phyloP scores from a whole-genome alignment of 2,329 filamentous ascomycete genomes.

The Diaporthe eres region DNA sequence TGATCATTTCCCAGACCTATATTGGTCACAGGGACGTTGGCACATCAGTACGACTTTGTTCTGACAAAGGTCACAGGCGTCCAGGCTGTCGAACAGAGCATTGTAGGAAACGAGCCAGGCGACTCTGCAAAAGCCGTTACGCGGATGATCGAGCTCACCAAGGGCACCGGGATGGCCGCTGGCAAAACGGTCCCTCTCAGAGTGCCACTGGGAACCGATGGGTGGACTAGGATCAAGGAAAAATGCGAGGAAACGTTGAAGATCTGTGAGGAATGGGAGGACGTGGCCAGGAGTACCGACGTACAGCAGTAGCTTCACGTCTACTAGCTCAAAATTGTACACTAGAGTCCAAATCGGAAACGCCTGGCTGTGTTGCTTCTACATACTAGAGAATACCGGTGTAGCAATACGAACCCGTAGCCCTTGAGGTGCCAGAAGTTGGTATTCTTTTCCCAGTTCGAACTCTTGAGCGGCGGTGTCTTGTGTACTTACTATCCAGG shows the following conservation, averaged over 20 bases:
- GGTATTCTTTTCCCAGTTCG: not conserved
- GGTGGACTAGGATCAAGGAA: conserved; percentile 60
- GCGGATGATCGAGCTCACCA: conserved; percentile 68
- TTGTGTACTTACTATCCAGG: not conserved
- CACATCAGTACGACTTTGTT: not conserved
- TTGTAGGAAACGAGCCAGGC: conserved; percentile 57
- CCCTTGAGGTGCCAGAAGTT: not conserved
- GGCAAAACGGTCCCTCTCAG: conserved; percentile 58
- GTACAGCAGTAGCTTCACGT: conserved; percentile 42
- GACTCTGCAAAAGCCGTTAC: conserved; percentile 64
- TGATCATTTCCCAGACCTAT: not conserved
- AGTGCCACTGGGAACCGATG: conserved; percentile 67
- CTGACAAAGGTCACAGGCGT: not conserved
- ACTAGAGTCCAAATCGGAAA: not conserved
- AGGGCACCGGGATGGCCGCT: conserved; percentile 57
- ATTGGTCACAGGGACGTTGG: not conserved
- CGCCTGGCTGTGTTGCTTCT: not conserved
- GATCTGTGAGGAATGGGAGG: conserved; percentile 64
- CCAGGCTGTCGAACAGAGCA: conserved; percentile 42
- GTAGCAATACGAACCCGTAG: not conserved
- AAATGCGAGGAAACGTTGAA: conserved; percentile 65
- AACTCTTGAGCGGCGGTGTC: not conserved
- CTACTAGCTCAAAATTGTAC: no score
- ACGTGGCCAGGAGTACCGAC: conserved; percentile 63
- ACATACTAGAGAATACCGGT: not conserved